Base-by-base conservation (phyloP, 148 eudicot species). In the Silene conica region DNA sequence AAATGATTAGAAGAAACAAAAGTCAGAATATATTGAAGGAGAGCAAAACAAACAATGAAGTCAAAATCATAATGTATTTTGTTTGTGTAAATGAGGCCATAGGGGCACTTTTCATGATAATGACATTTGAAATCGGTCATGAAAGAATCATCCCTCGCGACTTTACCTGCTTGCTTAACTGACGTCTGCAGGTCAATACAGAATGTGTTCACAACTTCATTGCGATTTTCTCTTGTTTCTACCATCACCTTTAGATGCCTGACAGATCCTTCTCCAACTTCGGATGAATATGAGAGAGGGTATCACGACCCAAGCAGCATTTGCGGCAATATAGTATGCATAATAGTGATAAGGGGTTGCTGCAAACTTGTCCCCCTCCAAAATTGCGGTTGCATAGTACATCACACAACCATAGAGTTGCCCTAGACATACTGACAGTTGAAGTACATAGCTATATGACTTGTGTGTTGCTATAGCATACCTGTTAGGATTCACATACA, bases 211-310 rank as follows among this genome's bases (percentile, higher is more conserved):
- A n/a, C n/a, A n/a, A n/a, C n/a, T n/a, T n/a, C n/a, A n/a, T n/a
- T n/a, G n/a, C n/a, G n/a, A n/a, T n/a, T 93, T 90, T 70, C 83
- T 78, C 89, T 89, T 92, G 68, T 69, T 85, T 84, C 73, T 81
- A 38, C 77, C 82, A 50, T 83, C 87, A 71, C 68, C 73, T 38
- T 43, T 65, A 63, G 79, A 59, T 16, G 92, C 84, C 5, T 82
- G 89, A 64, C 91, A 91, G 63, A 93, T 91, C 83, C 77, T 88
- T 85, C 74, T 93, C 98, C 98, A 93, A 90, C 93, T 80, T 66
- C 86, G 81, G 75, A 86, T 74, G 5, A 79, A 63, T 79, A 93
- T 87, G 72, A 88, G 82, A 5, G 85, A 41, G 8, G 98, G 98
- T 22, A 93, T 91, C 41, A 88, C 59, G 68, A 88, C 74, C 98